Conservation (phyloP, 2,329 filamentous ascomycete species). For the Penicillium vulpinum region DNA sequence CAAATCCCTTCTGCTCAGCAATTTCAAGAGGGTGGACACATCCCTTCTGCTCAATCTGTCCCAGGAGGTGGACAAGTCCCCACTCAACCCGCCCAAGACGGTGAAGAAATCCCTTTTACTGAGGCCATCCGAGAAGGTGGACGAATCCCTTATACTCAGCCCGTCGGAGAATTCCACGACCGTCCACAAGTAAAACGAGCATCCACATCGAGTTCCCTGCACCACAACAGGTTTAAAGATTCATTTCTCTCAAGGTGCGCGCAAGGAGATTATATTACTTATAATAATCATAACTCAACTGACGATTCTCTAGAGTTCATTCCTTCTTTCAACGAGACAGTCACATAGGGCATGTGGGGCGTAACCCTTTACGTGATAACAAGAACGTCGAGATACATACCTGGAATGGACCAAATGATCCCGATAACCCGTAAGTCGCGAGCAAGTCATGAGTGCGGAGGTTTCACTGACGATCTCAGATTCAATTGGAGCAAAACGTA, state of each 20-base stretch:
- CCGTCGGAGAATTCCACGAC: neutral
- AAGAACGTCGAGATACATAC: constrained; percentile 31
- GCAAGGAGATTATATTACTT: neutral
- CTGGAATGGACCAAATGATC: constrained; percentile 32
- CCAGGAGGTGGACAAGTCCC: too few species aligned
- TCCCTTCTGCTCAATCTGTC: too few species aligned
- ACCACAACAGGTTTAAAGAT: constrained; percentile 29
- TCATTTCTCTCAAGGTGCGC: constrained; percentile 23
- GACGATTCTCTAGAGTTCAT: constrained; percentile 12
- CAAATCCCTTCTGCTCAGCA: neutral
- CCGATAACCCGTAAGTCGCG: constrained; percentile 30
- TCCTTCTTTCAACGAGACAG: constrained; percentile 27
- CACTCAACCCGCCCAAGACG: too few species aligned
- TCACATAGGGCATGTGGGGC: constrained; percentile 28
- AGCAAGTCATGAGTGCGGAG: neutral
- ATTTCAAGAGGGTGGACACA: neutral
- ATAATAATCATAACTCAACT: neutral
- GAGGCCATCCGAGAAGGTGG: too few species aligned
- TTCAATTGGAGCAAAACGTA: constrained; percentile 46
- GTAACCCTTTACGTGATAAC: constrained; percentile 22
- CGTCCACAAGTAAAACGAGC: constrained; percentile 14
- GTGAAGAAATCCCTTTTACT: too few species aligned
- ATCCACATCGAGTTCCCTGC: constrained; percentile 22
- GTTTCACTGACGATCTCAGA: constrained; percentile 14
- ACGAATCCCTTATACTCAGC: too few species aligned